Percentiles rank a stretch among this genome's conserved stretches.
phyloP scores from a whole-genome alignment of 345 rosid species.

The Eucalyptus polyanthemos region DNA sequence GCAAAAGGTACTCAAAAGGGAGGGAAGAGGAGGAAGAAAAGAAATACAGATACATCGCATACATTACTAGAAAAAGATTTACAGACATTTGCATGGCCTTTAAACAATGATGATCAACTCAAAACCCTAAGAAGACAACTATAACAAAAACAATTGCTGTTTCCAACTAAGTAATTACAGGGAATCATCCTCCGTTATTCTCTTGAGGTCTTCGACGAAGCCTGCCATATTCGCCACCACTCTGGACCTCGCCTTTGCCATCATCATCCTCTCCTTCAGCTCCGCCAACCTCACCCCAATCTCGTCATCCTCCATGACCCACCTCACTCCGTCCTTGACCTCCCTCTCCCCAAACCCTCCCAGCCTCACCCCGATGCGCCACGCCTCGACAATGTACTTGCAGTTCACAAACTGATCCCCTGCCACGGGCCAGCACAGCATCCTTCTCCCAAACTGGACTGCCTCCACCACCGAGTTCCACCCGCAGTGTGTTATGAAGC shows the following conservation, averaged over 20 bases:
- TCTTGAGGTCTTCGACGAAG: conserved; percentile 15
- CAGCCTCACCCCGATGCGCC: neutral
- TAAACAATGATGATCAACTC: too few relatives aligned
- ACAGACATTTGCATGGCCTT: too few relatives aligned
- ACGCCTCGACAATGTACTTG: neutral
- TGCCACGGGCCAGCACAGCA: conserved; percentile 62
- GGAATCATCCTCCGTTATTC: neutral
- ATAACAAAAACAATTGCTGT: too few relatives aligned
- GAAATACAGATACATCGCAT: too few relatives aligned
- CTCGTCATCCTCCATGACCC: conserved; percentile 28
- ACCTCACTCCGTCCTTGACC: conserved; percentile 14
- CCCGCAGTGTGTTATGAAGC: conserved; percentile 65
- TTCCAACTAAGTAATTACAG: neutral
- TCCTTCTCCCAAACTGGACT: conserved; percentile 15
- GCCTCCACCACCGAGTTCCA: conserved; percentile 84
- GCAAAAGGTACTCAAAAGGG: too few relatives aligned
- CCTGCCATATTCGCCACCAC: conserved; percentile 2
- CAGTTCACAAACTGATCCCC: conserved; percentile 80
- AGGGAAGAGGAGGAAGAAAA: too few relatives aligned
- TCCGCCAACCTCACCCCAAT: conserved; percentile 24
- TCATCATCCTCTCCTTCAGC: conserved; percentile 23
- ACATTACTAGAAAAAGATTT: too few relatives aligned
- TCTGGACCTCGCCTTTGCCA: conserved; percentile 9
- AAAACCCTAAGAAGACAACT: too few relatives aligned
- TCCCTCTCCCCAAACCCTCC: neutral